Evolutionary conservation across 495 filamentous ascomycete genomes (phyloP), one percentile per base, ranked within the genome.

Genomic region (Delitschia confertaspora): DNA sequence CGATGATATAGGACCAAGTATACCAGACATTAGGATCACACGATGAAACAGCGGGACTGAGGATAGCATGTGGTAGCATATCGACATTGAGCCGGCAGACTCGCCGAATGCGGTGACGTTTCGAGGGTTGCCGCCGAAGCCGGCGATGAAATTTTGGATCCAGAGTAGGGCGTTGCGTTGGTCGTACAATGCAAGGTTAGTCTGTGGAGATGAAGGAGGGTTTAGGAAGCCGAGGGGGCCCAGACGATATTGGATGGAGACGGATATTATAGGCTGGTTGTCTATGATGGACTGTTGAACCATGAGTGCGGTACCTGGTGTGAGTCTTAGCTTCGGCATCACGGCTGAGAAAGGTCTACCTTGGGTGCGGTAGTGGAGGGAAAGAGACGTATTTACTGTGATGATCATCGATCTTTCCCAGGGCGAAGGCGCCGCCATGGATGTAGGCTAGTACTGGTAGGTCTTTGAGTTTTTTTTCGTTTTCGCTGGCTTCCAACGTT

Each of bases 231-330:
- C 49, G 0, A 52, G 42, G 1, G 42, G 34, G 10, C 42, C 42
- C 9, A 53, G 37, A 5, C 50, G 50, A 33, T 53, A 53, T 24
- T 53, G 43, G 31, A 53, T 30, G 26, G 13, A 39, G 13, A 44
- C 45, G 3, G 17, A 19, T 0, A 53, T 44, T 1, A 53, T 11
- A 20, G 45, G 50, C 34, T 48, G 26, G n/a, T 27, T 13, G 31
- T 53, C 44, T 6, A 8, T 10, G 24, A 47, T 25, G 31, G 43
- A 47, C 29, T 49, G 44, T 4, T 11, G 9, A 26, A 53, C 45
- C 11, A 43, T 23, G 42, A 16, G 23, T 8, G 25, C 22, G 3
- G 36, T 51, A 24, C 16, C 29, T 31, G 16, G 11, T 6, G 3
- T n/a, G n/a, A n/a, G n/a, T n/a, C n/a, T n/a, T n/a, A n/a, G n/a